phyloP scores from a whole-genome alignment of 176 grass and related monocot species.

The Avena eriantha region DNA sequence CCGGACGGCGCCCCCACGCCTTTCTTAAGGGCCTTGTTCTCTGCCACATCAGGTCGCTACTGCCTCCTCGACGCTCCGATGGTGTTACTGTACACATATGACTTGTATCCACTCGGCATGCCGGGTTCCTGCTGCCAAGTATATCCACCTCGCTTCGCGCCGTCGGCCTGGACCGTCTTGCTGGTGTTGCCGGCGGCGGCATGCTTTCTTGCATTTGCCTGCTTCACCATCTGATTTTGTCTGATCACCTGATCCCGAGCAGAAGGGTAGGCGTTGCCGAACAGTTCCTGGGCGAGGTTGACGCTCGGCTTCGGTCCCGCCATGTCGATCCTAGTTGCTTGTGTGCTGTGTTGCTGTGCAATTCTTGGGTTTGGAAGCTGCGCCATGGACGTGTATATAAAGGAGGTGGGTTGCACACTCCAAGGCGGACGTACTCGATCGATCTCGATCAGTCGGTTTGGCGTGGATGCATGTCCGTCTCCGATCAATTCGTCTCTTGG shows the following conservation, averaged over 20 bases:
- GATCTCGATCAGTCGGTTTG: no score
- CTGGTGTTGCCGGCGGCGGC: background rate
- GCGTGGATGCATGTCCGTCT: no score
- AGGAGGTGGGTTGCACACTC: background rate
- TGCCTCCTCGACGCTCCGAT: background rate
- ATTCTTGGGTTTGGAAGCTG: background rate
- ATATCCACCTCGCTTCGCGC: background rate
- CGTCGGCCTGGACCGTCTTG: background rate
- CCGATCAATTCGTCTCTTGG: no score
- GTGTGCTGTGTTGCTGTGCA: background rate
- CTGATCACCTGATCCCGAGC: background rate
- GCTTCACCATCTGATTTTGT: background rate
- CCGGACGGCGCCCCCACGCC: no score
- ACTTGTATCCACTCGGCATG: background rate
- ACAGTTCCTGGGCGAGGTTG: background rate
- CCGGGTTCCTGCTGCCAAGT: background rate
- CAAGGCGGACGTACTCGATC: background rate
- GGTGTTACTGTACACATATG: background rate
- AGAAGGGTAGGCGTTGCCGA: constrained; percentile 3
- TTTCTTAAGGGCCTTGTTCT: no score
- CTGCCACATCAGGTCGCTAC: background rate
- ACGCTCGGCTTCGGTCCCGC: background rate
- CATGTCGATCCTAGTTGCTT: background rate
- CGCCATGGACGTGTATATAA: background rate
- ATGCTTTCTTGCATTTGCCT: background rate